These are phyloP conservation scores for Zalaria sp. DNA, from an alignment of 2,329 filamentous ascomycete species.

Conservation along the genomic window DNA sequence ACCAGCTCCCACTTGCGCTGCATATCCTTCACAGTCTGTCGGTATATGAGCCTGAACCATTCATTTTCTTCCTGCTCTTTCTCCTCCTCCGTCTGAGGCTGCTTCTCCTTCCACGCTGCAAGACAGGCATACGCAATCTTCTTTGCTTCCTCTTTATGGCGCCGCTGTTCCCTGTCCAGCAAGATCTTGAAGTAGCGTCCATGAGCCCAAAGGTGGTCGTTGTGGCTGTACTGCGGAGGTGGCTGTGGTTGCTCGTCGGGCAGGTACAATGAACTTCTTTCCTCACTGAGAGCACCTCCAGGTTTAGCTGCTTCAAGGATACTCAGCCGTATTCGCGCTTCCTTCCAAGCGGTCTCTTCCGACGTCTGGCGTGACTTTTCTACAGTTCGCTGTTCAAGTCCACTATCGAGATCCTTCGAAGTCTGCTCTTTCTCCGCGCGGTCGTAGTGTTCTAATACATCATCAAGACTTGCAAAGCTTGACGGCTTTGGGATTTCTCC, in stretches of 20 bases:
- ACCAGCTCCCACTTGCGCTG: slow-evolving; percentile 47
- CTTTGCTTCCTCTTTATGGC: slow-evolving; percentile 66
- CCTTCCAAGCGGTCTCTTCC: slow-evolving; percentile 35
- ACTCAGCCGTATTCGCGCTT: slow-evolving; percentile 54
- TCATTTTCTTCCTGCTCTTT: slow-evolving; percentile 64
- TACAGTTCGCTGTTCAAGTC: slow-evolving; percentile 27
- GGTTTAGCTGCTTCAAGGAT: slow-evolving; percentile 60
- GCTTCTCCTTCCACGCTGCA: slow-evolving; percentile 59
- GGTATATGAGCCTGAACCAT: slow-evolving; percentile 52
- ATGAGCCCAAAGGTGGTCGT: slow-evolving; percentile 72
- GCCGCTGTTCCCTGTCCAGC: slow-evolving; percentile 62
- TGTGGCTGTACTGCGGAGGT: slow-evolving; percentile 67
- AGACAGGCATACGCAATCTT: slow-evolving; percentile 64
- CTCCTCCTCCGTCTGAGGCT: slow-evolving; percentile 67
- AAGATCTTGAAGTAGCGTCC: slow-evolving; percentile 68
- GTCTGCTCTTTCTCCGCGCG: slow-evolving; percentile 33
- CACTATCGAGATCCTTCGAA: slow-evolving; percentile 14
- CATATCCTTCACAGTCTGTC: slow-evolving; percentile 52
- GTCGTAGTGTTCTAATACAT: slow-evolving; percentile 18
- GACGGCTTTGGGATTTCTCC: slow-evolving; percentile 15
- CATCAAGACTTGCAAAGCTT: slow-evolving; percentile 13
- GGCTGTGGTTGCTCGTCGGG: slow-evolving; percentile 58
- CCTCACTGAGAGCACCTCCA: slow-evolving; percentile 60
- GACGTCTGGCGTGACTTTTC: slow-evolving; percentile 39
- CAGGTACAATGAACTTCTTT: slow-evolving; percentile 56